Conservation (phyloP, 345 rosid species). For the Bruguiera sexangula region DNA sequence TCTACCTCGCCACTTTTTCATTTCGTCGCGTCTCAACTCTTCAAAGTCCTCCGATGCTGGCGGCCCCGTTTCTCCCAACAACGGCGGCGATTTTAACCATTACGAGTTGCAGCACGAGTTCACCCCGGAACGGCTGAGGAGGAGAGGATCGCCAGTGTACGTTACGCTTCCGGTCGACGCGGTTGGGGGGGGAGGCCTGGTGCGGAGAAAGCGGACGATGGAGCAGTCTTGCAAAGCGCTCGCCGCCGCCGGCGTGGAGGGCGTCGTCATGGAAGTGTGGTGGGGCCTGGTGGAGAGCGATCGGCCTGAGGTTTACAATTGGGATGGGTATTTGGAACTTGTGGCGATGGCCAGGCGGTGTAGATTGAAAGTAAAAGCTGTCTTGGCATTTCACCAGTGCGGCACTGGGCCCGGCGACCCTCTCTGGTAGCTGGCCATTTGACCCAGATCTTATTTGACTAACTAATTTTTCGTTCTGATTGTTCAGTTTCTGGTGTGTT, state of each 20-base stretch:
- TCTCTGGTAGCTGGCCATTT: slow-evolving; percentile 28
- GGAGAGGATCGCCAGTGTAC: slow-evolving; percentile 40
- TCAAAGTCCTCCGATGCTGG: slow-evolving; percentile 17
- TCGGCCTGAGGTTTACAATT: slow-evolving; percentile 40
- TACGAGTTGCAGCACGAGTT: slow-evolving; percentile 28
- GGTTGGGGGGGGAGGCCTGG: slow-evolving; percentile 20
- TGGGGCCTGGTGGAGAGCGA: slow-evolving; percentile 60
- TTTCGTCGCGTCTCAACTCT: slow-evolving; percentile 30
- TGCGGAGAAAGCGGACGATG: slow-evolving; percentile 37
- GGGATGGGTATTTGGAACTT: slow-evolving; percentile 44
- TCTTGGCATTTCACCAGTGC: slow-evolving; percentile 46
- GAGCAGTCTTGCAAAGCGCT: slow-evolving; percentile 38
- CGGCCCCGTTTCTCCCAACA: slow-evolving; percentile 33
- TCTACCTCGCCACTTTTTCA: slow-evolving; percentile 10
- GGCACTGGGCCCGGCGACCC: slow-evolving; percentile 43
- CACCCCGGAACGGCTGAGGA: slow-evolving; percentile 9
- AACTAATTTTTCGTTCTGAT: neutral
- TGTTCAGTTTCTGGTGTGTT: neutral
- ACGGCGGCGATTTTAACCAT: slow-evolving; percentile 24
- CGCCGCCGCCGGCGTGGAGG: slow-evolving; percentile 43
- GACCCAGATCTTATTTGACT: neutral
- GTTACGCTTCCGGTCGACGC: slow-evolving; percentile 47
- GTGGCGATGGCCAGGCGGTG: slow-evolving; percentile 35
- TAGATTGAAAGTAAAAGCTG: slow-evolving; percentile 45
- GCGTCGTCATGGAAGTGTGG: slow-evolving; percentile 53